These are phyloP conservation scores for Sclerotinia sclerotiorum DNA, from an alignment of 2,329 filamentous ascomycete genomes.

Conservation along the genomic window DNA sequence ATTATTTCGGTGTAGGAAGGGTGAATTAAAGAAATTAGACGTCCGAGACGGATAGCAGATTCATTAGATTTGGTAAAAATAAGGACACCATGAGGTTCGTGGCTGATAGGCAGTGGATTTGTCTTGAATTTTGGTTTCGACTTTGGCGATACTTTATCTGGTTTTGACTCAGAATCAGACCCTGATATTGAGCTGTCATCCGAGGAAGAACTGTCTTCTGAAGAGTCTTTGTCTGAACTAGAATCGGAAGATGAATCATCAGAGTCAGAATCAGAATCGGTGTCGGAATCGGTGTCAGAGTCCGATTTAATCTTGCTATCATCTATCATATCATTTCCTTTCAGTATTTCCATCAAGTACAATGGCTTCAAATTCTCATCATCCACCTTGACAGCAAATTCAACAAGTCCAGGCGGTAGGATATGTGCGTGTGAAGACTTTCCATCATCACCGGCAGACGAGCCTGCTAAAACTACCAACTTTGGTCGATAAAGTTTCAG, in stretches of 20 bases:
- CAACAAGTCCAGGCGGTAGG: constrained; percentile 63
- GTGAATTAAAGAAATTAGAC: constrained; percentile 69
- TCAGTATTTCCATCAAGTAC: constrained; percentile 76
- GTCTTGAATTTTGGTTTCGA: background rate
- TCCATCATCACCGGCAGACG: constrained; percentile 33
- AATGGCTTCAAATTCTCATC: constrained; percentile 75
- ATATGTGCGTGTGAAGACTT: constrained; percentile 50
- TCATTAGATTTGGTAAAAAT: constrained; percentile 93
- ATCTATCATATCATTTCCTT: constrained; percentile 50
- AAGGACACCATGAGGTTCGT: constrained; percentile 51
- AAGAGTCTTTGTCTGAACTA: constrained; percentile 21
- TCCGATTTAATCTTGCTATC: constrained; percentile 40
- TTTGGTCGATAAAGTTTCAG: constrained; percentile 72
- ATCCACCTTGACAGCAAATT: constrained; percentile 66
- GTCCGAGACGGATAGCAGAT: constrained; percentile 79
- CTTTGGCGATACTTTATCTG: background rate
- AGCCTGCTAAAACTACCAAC: constrained; percentile 69
- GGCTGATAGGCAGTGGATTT: constrained; percentile 29
- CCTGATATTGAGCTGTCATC: constrained; percentile 17
- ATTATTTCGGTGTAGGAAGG: constrained; percentile 57
- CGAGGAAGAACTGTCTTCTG: constrained; percentile 10
- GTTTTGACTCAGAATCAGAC: constrained; percentile 20
- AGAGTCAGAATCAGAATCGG: constrained; percentile 25
- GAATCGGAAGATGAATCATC: constrained; percentile 27
- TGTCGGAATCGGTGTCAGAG: constrained; percentile 32